Percentiles rank a stretch among this genome's conserved stretches.
phyloP scores from a whole-genome alignment of 495 filamentous ascomycete genomes.

The Trichoderma gamsii region DNA sequence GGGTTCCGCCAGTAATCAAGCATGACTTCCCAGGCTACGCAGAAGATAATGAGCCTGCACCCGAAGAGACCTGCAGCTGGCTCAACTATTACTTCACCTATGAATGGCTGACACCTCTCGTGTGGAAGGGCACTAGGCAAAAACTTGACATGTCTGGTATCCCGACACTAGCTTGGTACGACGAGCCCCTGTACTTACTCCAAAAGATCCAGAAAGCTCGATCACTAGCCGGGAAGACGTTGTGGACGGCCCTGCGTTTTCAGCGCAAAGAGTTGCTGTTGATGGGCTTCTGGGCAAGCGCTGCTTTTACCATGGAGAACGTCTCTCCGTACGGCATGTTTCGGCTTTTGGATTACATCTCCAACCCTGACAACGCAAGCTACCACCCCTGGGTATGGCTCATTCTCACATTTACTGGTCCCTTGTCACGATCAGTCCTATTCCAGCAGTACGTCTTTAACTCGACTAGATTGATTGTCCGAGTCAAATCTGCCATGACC shows the following conservation, averaged over 20 bases:
- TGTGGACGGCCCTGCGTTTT: constrained; percentile 36
- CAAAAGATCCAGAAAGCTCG: constrained; percentile 34
- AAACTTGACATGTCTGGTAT: constrained; percentile 42
- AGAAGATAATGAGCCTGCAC: constrained; percentile 29
- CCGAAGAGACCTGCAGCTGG: constrained; percentile 46
- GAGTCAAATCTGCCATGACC: constrained; percentile 41
- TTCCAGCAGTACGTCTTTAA: constrained; percentile 47
- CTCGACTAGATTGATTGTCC: constrained; percentile 40
- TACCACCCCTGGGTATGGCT: constrained; percentile 42
- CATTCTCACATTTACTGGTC: constrained; percentile 39
- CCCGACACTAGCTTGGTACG: constrained; percentile 44
- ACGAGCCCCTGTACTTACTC: constrained; percentile 40
- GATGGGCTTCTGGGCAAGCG: constrained; percentile 35
- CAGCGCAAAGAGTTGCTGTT: constrained; percentile 31
- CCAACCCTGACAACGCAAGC: constrained; percentile 27
- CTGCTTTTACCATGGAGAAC: constrained; percentile 33
- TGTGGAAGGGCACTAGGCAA: constrained; percentile 37
- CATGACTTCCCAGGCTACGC: constrained; percentile 24
- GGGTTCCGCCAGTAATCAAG: constrained; percentile 32
- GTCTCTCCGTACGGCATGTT: constrained; percentile 42
- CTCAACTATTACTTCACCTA: constrained; percentile 43
- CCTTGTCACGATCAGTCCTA: constrained; percentile 34
- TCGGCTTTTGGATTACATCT: constrained; percentile 37
- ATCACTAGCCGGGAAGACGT: constrained; percentile 33
- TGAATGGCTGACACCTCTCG: constrained; percentile 44